A percentile compares a stretch with the other conserved stretches of the same genome.
Conservation (phyloP, 352 stramenopile species). For the Pythium folliculosum region DNA sequence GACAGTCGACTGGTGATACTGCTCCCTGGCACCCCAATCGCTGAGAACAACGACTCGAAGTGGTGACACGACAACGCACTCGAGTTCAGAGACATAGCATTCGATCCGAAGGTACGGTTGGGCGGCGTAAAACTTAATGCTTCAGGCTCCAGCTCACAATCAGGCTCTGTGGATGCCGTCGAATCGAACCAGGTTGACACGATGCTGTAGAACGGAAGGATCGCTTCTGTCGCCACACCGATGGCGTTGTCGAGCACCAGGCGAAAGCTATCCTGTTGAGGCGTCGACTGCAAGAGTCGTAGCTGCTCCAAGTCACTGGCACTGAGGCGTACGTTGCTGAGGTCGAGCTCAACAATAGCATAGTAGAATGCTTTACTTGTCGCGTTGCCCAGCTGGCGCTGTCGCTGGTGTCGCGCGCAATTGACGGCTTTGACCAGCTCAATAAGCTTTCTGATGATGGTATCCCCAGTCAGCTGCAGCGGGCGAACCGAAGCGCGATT, state of each 20-base stretch:
- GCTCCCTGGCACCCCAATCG: conserved; percentile 18
- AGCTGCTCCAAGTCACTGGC: background rate
- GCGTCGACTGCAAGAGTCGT: background rate
- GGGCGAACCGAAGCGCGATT: conserved; percentile 37
- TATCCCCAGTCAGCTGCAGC: conserved; percentile 2
- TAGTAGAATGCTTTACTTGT: conserved; percentile 18
- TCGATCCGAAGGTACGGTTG: background rate
- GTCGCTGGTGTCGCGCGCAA: background rate
- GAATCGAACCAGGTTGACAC: conserved; percentile 34
- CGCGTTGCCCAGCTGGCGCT: conserved; percentile 15
- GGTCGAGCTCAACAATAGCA: conserved; percentile 16
- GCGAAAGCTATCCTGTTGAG: conserved; percentile 2
- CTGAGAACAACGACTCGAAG: conserved; percentile 46
- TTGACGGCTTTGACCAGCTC: conserved; percentile 8
- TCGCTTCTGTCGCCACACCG: background rate
- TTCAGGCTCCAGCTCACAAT: background rate
- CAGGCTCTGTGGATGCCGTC: background rate
- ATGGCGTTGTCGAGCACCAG: conserved; percentile 34
- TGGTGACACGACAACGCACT: conserved; percentile 31
- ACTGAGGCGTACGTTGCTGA: conserved; percentile 8
- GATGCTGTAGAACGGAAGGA: conserved; percentile 30
- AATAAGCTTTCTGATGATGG: background rate
- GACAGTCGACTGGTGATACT: conserved; percentile 27
- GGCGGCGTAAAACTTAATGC: background rate
- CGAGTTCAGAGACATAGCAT: conserved; percentile 25